Evolutionary conservation across 2,329 filamentous ascomycete species (phyloP), one percentile per base, ranked within the genome.

Genomic region (Helotiales sp.): DNA sequence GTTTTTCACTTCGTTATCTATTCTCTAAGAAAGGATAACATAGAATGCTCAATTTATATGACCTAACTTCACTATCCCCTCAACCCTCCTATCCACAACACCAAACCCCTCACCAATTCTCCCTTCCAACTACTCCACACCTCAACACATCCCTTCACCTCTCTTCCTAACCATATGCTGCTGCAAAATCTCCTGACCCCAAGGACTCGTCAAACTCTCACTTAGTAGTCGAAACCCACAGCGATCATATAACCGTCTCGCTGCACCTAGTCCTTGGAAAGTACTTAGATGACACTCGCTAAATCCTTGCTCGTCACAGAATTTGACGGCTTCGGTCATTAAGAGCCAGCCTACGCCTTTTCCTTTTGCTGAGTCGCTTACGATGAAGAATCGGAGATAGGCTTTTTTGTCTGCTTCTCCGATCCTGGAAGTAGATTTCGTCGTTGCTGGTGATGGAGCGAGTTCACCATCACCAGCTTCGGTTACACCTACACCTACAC

Each of bases 371-470:
- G 52, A 52, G 12, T 64, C 61, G 34, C 72, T 70, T 2, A 71
- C 62, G 47, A 72, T 69, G 53, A 71, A 71, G 12, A 59, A 64
- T n/a, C 69, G 60, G 10, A 72, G 54, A 12, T 63, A 62, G 2
- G 65, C 69, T 30, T 65, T 62, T 3, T 61, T 59, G 3, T 4
- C n/a, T 1, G 13, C 15, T 3, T 27, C 15, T 8, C 13, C 27
- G 51, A 25, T 17, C 10, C 12, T 17, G 25, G n/a, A 8, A 13
- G 15, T 6, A 13, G 30, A 4, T 25, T 34, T 17, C 5, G 38
- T 19, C 31, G 38, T 13, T 19, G 15, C 22, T 10, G 27, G 5
- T 5, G 17, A 24, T 24, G 24, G 19, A 5, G 24, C 25, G 27
- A 2, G 10, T 33, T 33, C 25, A 9, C n/a, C 44, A 10, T 48